Conservation (phyloP, 345 rosid genomes). For the Leavenworthia alabamica region DNA sequence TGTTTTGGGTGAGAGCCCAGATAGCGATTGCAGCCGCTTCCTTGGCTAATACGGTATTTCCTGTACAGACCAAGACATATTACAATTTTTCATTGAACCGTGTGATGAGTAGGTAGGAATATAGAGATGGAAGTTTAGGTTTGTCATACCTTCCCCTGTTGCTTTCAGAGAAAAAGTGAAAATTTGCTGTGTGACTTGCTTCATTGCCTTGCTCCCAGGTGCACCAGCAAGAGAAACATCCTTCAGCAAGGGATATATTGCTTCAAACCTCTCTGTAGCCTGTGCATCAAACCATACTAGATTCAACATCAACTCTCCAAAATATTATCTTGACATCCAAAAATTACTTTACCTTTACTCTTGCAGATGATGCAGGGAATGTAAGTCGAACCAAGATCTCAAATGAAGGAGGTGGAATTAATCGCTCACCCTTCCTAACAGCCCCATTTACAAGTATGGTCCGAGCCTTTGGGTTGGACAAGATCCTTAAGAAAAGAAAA, state of each 20-base stretch:
- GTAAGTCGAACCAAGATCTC: constrained; percentile 53
- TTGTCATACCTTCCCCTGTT: constrained; percentile 51
- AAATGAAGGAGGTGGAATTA: constrained; percentile 60
- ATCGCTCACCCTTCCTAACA: constrained; percentile 70
- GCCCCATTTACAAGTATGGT: constrained; percentile 60
- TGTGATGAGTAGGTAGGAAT: not conserved
- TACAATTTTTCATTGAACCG: not conserved
- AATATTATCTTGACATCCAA: not conserved
- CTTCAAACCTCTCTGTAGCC: constrained; percentile 79
- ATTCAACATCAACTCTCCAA: not conserved
- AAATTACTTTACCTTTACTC: constrained; percentile 46
- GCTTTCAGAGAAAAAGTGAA: constrained; percentile 46
- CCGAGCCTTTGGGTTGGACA: constrained; percentile 52
- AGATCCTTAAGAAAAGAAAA: constrained; percentile 42
- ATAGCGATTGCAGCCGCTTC: constrained; percentile 53
- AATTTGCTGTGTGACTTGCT: constrained; percentile 57
- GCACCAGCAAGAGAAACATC: constrained; percentile 71
- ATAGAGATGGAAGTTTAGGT: not conserved
- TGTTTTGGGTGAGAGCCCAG: constrained; percentile 54
- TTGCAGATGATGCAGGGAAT: constrained; percentile 57
- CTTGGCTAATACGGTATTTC: constrained; percentile 45
- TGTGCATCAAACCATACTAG: constrained; percentile 22
- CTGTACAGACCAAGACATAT: constrained; percentile 24
- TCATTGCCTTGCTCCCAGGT: constrained; percentile 70
- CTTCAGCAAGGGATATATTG: constrained; percentile 52